Percentiles rank a stretch among this genome's conserved stretches.
These are phyloP conservation scores for Rubus parviflorus DNA, from an alignment of 306 rosid species.

Conservation along the genomic window DNA sequence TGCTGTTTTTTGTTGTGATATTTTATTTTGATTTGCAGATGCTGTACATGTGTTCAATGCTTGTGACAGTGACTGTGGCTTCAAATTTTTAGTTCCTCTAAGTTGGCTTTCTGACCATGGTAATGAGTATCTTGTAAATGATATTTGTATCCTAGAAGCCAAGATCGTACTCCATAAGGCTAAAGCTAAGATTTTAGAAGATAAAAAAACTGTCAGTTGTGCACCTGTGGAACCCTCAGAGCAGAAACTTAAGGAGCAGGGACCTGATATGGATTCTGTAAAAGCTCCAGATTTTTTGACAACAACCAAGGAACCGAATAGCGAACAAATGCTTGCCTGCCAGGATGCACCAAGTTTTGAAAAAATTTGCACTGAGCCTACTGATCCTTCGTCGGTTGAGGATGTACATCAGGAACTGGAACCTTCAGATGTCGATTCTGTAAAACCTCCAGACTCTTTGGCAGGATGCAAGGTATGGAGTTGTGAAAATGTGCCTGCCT, in stretches of 20 bases:
- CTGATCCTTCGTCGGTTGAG: neutral
- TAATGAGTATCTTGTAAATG: slow-evolving; percentile 18
- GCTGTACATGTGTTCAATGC: slow-evolving; percentile 4
- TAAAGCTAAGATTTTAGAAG: neutral
- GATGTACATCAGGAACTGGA: neutral
- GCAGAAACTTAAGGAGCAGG: neutral
- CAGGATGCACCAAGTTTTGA: neutral
- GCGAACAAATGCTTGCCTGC: neutral
- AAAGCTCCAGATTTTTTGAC: neutral
- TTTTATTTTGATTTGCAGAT: neutral
- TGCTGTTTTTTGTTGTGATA: neutral
- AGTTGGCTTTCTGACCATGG: neutral
- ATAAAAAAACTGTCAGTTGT: neutral
- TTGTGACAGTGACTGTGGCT: slow-evolving; percentile 5
- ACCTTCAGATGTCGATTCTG: neutral
- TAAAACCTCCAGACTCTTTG: neutral
- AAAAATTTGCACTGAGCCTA: neutral
- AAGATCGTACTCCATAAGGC: neutral
- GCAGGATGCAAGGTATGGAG: neutral
- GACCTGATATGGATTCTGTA: neutral
- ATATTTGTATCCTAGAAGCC: slow-evolving; percentile 8
- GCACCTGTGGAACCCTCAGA: neutral
- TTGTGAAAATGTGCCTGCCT: neutral
- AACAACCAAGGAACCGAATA: neutral
- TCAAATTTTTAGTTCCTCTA: slow-evolving; percentile 9